These are phyloP conservation scores for Mycena albidolilacea DNA, from an alignment of 768 basidiomycete genomes.

Conservation along the genomic window DNA sequence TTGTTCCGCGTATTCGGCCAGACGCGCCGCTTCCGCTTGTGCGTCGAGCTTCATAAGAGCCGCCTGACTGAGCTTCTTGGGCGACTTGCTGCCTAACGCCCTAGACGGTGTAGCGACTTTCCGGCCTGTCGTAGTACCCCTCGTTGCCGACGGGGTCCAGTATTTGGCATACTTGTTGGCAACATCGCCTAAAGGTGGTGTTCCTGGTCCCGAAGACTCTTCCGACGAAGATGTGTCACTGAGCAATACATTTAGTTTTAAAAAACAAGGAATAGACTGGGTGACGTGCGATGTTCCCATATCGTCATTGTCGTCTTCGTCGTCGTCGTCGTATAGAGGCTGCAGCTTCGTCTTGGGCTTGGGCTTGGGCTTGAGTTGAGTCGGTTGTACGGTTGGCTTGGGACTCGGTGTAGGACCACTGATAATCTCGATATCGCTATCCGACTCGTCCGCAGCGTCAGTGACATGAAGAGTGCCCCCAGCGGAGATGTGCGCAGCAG, in stretches of 20 bases:
- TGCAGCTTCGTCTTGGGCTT: slow-evolving; percentile 19
- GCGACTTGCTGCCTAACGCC: background rate
- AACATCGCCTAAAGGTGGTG: background rate
- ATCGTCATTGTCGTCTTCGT: slow-evolving; percentile 52
- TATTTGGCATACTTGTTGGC: slow-evolving; percentile 23
- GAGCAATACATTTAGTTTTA: background rate
- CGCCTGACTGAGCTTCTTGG: background rate
- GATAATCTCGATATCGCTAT: slow-evolving; percentile 44
- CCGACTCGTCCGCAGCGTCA: slow-evolving; percentile 45
- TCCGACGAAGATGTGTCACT: slow-evolving; percentile 23
- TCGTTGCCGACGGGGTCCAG: slow-evolving; percentile 3
- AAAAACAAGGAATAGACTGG: background rate
- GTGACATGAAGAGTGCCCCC: slow-evolving; percentile 46
- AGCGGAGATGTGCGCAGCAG: slow-evolving; percentile 4
- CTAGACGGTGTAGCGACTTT: background rate
- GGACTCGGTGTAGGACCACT: slow-evolving; percentile 31
- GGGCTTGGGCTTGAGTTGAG: slow-evolving; percentile 20
- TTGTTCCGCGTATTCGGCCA: slow-evolving; percentile 67
- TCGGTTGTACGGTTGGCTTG: background rate
- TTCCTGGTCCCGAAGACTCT: background rate
- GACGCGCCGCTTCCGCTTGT: slow-evolving; percentile 48
- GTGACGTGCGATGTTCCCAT: slow-evolving; percentile 33
- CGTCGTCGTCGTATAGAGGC: slow-evolving; percentile 49
- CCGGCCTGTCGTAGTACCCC: background rate
- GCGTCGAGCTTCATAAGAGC: background rate